These are phyloP conservation scores for Sphaerobolus stellatus DNA, from an alignment of 1,284 basidiomycete genomes.

Conservation along the genomic window DNA sequence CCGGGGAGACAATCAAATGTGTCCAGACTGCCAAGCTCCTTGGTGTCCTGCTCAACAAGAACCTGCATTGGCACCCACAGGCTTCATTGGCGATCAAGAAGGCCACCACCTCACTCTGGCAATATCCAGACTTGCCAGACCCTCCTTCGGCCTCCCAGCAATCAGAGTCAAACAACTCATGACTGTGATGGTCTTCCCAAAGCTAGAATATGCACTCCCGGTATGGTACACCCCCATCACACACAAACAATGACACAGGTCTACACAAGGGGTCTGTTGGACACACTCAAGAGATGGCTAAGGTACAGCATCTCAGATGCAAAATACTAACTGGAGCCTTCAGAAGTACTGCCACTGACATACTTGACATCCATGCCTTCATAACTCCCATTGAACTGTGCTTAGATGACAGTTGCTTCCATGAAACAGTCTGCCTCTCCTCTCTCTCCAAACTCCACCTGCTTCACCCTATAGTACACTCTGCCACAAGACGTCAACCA, in stretches of 20 bases:
- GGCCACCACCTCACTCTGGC: background rate
- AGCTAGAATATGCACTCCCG: background rate
- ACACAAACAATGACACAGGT: background rate
- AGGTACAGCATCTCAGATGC: slow-evolving; percentile 21
- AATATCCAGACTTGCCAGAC: background rate
- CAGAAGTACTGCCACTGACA: slow-evolving; percentile 24
- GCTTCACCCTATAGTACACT: slow-evolving; percentile 4
- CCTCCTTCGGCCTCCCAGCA: background rate
- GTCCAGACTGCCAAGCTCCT: too few relatives aligned
- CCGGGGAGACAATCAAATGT: too few relatives aligned
- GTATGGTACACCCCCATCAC: slow-evolving; percentile 33
- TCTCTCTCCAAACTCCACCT: slow-evolving; percentile 22
- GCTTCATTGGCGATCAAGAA: background rate
- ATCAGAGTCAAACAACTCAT: background rate
- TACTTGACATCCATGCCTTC: slow-evolving; percentile 23
- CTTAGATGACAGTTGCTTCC: slow-evolving; percentile 19
- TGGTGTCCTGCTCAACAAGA: background rate
- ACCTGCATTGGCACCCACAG: background rate
- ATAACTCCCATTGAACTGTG: slow-evolving; percentile 22
- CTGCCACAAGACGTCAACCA: background rate
- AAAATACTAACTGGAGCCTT: slow-evolving; percentile 25
- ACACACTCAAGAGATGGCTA: slow-evolving; percentile 8
- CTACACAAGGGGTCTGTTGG: slow-evolving; percentile 16
- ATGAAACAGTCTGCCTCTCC: slow-evolving; percentile 15
- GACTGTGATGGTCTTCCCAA: background rate